Conservation (phyloP, 2,329 filamentous ascomycete species). For the Neospermospora avenae region DNA sequence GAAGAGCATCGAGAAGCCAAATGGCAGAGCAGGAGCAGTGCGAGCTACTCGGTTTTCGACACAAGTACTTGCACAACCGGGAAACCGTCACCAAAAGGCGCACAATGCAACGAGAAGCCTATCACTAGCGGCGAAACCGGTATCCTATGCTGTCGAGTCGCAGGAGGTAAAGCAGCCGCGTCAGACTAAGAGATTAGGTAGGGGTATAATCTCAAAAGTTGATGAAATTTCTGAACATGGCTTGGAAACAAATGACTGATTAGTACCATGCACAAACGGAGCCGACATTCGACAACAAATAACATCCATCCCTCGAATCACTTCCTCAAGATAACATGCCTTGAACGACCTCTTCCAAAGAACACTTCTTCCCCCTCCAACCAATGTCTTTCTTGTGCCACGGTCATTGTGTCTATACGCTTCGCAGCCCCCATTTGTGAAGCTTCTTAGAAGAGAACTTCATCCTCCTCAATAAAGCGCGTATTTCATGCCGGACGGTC, state of each 20-base stretch:
- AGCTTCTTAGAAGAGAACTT: not conserved
- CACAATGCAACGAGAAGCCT: slow-evolving; percentile 14
- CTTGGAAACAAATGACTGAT: not conserved
- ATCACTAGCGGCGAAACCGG: not conserved
- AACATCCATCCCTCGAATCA: too few species aligned
- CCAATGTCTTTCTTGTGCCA: too few species aligned
- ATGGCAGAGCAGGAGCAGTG: slow-evolving; percentile 17
- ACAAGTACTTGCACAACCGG: slow-evolving; percentile 25
- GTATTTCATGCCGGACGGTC: not conserved
- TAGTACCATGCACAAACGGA: not conserved
- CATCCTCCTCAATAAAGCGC: not conserved
- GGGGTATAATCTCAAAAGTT: not conserved
- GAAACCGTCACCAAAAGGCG: slow-evolving; percentile 19
- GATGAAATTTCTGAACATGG: not conserved
- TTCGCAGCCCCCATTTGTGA: not conserved
- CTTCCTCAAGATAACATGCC: too few species aligned
- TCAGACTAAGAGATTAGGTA: not conserved
- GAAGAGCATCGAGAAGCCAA: slow-evolving; percentile 11
- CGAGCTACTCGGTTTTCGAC: slow-evolving; percentile 19
- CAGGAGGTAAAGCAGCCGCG: not conserved
- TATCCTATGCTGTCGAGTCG: not conserved
- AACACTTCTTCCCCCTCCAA: too few species aligned
- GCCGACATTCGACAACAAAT: not conserved
- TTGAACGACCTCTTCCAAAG: too few species aligned
- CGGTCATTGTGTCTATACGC: too few species aligned